Evolutionary conservation across 2,329 filamentous ascomycete genomes (phyloP).

Genomic region (Xylariaceae sp.): DNA sequence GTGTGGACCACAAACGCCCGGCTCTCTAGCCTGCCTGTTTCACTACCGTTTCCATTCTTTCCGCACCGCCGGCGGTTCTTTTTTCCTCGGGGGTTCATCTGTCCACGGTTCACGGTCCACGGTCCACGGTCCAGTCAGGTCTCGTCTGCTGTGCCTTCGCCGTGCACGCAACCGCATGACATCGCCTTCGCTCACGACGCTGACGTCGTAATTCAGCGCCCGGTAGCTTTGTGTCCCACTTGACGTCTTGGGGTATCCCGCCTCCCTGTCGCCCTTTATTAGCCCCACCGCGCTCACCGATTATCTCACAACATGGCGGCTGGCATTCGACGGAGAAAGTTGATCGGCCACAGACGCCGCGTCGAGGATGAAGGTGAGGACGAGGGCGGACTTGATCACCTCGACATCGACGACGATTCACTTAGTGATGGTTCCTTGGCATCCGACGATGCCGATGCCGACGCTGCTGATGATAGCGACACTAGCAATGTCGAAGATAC

Average conservation of each 20-base stretch:
- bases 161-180: constrained; percentile 25
- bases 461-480: constrained; percentile 57
- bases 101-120: constrained; percentile 20
- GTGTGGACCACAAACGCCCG: constrained; percentile 21
- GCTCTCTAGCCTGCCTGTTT: constrained; percentile 25
- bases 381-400: constrained; percentile 52
- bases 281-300: constrained; percentile 14
- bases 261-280: constrained; percentile 12
- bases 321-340: constrained; percentile 57
- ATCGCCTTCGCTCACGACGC: constrained; percentile 30
- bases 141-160: constrained; percentile 24
- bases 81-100: constrained; percentile 27
- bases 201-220: constrained; percentile 30
- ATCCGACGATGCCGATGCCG: constrained; percentile 58
- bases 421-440: constrained; percentile 59
- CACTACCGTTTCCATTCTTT: constrained; percentile 19
- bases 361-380: constrained; percentile 69
- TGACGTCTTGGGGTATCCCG: background rate
- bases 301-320: constrained; percentile 42
- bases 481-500: constrained; percentile 58
- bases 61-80: constrained; percentile 33
- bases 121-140: too few relatives aligned
- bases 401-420: constrained; percentile 62
- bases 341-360: constrained; percentile 63
- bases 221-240: constrained; percentile 9